Evolutionary conservation across 1,284 basidiomycete species (phyloP).

Genomic region (Cutaneotrichosporon cyanovorans): DNA sequence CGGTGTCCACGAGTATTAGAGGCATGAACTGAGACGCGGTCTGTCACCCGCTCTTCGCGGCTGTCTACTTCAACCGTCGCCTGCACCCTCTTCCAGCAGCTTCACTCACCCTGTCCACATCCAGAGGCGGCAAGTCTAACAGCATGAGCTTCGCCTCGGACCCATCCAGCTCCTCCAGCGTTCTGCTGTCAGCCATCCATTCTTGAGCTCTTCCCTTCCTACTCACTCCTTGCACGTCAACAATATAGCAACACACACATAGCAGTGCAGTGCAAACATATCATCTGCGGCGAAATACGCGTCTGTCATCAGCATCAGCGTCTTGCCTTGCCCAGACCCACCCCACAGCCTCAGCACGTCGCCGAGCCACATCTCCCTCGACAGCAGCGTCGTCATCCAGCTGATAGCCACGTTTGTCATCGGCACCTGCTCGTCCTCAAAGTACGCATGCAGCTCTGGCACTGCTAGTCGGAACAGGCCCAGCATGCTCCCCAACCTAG

Average conservation of each 20-base stretch:
- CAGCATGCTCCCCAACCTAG: constrained; percentile 35
- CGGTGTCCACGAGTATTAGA: no score
- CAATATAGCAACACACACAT: constrained; percentile 42
- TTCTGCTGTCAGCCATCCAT: constrained; percentile 19
- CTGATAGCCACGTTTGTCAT: constrained; percentile 37
- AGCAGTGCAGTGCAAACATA: constrained; percentile 43
- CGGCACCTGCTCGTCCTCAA: constrained; percentile 44
- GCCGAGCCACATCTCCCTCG: constrained; percentile 42
- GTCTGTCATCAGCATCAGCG: constrained; percentile 20
- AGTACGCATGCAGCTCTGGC: constrained; percentile 42
- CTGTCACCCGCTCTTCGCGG: neutral
- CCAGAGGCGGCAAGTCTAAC: constrained; percentile 41
- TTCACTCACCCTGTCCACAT: constrained; percentile 39
- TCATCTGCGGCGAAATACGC: constrained; percentile 40
- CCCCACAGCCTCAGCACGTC: constrained; percentile 43
- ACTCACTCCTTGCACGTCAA: constrained; percentile 42
- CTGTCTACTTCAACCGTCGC: neutral
- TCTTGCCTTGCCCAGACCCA: constrained; percentile 17
- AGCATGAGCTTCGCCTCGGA: constrained; percentile 43
- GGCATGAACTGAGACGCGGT: no score
- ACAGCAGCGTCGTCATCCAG: constrained; percentile 40
- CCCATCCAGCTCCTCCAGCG: constrained; percentile 41
- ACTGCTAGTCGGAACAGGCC: constrained; percentile 36
- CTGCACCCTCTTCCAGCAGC: constrained; percentile 26
- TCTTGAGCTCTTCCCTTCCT: constrained; percentile 25